phyloP scores from a whole-genome alignment of 306 rosid genomes.

The Dalbergia oliveri region DNA sequence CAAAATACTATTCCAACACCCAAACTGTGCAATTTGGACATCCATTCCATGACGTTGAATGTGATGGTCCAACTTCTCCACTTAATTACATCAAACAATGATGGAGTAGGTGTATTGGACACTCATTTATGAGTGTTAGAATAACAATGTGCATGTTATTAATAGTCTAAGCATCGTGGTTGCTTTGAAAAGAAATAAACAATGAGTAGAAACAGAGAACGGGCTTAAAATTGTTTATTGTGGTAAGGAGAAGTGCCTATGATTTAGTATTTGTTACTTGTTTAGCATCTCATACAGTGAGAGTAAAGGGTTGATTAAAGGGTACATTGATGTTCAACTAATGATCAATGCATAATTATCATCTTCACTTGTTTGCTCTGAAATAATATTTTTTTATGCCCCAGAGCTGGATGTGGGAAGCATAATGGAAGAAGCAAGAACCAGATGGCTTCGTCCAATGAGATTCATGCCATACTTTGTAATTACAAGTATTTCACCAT shows the following conservation, averaged over 20 bases:
- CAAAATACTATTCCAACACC: too few relatives aligned
- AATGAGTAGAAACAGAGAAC: neutral
- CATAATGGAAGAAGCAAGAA: slow-evolving; percentile 77
- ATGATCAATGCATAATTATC: neutral
- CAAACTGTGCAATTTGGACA: too few relatives aligned
- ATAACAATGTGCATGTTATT: too few relatives aligned
- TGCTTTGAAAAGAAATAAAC: neutral
- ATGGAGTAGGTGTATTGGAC: too few relatives aligned
- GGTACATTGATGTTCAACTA: neutral
- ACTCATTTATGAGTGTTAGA: too few relatives aligned
- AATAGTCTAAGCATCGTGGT: neutral
- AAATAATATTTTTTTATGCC: slow-evolving; percentile 41
- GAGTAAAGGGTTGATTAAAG: neutral
- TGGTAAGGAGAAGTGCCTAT: neutral
- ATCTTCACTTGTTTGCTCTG: slow-evolving; percentile 34
- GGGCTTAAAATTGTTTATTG: neutral
- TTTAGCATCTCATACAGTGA: slow-evolving; percentile 5
- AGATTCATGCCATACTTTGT: slow-evolving; percentile 88
- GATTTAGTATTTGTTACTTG: neutral
- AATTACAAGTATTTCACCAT: slow-evolving; percentile 81
- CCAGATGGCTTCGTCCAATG: slow-evolving; percentile 98
- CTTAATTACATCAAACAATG: too few relatives aligned
- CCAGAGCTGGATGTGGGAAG: slow-evolving; percentile 78
- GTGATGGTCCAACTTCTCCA: too few relatives aligned
- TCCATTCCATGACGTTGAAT: too few relatives aligned